Percentiles rank a stretch among this genome's conserved stretches.
These are phyloP conservation scores for Candida tropicalis DNA, from an alignment of 1,139 yeast species.

Conservation along the genomic window DNA sequence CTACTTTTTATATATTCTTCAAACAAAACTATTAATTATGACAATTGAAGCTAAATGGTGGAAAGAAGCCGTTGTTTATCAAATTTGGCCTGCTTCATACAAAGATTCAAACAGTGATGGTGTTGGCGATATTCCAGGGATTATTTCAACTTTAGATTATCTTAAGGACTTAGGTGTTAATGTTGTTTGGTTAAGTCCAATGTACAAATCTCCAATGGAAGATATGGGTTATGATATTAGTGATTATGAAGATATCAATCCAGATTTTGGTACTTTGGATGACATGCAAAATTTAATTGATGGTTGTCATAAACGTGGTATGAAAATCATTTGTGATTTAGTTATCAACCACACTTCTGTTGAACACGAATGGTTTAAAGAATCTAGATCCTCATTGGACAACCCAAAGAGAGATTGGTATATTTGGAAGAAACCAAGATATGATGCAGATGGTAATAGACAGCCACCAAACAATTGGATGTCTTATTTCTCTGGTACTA, in stretches of 20 bases:
- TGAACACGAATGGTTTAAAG: conserved; percentile 60
- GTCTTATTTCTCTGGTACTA: conserved; percentile 53
- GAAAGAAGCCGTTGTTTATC: conserved; percentile 58
- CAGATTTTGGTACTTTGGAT: conserved; percentile 53
- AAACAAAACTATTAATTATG: conserved; percentile 1
- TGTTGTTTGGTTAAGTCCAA: conserved; percentile 58
- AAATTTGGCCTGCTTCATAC: conserved; percentile 61
- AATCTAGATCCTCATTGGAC: conserved; percentile 48
- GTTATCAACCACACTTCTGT: conserved; percentile 61
- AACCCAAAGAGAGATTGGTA: conserved; percentile 65
- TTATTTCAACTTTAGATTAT: conserved; percentile 53
- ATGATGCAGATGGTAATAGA: conserved; percentile 48
- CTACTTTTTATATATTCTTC: not conserved
- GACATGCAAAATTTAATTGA: conserved; percentile 51
- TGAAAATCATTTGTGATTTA: conserved; percentile 54
- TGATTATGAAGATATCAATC: conserved; percentile 52
- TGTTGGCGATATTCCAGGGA: conserved; percentile 57
- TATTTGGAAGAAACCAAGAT: conserved; percentile 53
- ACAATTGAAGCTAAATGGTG: conserved; percentile 40
- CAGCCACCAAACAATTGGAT: conserved; percentile 60
- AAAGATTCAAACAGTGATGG: conserved; percentile 62
- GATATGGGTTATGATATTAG: conserved; percentile 67
- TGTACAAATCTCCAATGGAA: conserved; percentile 59
- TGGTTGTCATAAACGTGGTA: conserved; percentile 49
- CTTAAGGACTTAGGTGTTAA: conserved; percentile 52